Percentiles rank a stretch among this genome's conserved stretches.
Conservation (phyloP, 2,329 filamentous ascomycete species). For the Lasiodiplodia sp. region DNA sequence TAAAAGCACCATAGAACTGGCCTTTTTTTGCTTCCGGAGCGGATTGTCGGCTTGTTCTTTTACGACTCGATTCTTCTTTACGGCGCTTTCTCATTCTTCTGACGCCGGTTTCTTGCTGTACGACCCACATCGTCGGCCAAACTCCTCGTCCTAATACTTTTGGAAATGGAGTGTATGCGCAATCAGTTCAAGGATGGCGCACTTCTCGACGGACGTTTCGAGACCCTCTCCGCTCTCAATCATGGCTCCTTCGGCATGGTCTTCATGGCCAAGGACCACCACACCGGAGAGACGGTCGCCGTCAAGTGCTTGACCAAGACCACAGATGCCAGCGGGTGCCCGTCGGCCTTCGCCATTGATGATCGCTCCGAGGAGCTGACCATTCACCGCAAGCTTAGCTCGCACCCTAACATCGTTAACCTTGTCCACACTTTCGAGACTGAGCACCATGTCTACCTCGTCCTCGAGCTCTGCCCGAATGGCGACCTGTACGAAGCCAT, state of each 20-base stretch:
- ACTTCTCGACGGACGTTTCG: slow-evolving; percentile 86
- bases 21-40: slow-evolving; percentile 38
- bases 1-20: slow-evolving; percentile 31
- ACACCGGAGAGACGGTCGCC: slow-evolving; percentile 81
- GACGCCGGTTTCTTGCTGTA: slow-evolving; percentile 34
- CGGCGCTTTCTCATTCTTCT: slow-evolving; percentile 35
- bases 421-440: slow-evolving; percentile 92
- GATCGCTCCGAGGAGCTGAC: slow-evolving; percentile 82
- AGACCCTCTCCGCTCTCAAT: slow-evolving; percentile 92
- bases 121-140: slow-evolving; percentile 47
- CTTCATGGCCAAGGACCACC: slow-evolving; percentile 84
- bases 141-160: slow-evolving; percentile 32
- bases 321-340: slow-evolving; percentile 64
- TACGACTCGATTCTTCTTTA: slow-evolving; percentile 36
- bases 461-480: slow-evolving; percentile 93
- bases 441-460: slow-evolving; percentile 85
- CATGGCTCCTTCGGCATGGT: slow-evolving; percentile 99
- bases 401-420: slow-evolving; percentile 93
- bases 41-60: slow-evolving; percentile 44
- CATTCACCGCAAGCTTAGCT: slow-evolving; percentile 79
- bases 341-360: slow-evolving; percentile 74
- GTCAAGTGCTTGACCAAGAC: slow-evolving; percentile 96
- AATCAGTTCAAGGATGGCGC: slow-evolving; percentile 80
- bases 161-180: slow-evolving; percentile 81
- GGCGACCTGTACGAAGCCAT: slow-evolving; percentile 98